Conservation (phyloP, 1,139 yeast genomes). For the Yamadazyma membranifaciens region DNA sequence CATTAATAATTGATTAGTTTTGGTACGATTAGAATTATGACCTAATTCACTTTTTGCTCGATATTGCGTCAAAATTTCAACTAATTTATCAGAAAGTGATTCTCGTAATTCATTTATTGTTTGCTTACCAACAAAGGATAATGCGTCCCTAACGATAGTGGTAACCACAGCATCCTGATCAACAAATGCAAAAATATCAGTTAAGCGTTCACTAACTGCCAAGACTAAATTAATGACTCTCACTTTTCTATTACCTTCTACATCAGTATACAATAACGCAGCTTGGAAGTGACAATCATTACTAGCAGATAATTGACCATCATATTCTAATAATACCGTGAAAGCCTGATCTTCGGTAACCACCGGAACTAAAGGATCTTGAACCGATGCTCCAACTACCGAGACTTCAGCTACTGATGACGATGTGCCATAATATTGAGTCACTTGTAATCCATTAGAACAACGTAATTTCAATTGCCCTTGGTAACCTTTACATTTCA, state of each 20-base stretch:
- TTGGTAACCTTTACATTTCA: slow-evolving; percentile 63
- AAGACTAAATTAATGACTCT: slow-evolving; percentile 81
- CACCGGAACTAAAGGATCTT: slow-evolving; percentile 72
- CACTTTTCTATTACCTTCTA: slow-evolving; percentile 74
- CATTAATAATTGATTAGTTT: slow-evolving; percentile 68
- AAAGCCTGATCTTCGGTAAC: slow-evolving; percentile 65
- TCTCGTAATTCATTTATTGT: slow-evolving; percentile 64
- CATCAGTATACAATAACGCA: slow-evolving; percentile 81
- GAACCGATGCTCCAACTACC: slow-evolving; percentile 34
- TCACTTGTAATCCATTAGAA: slow-evolving; percentile 83
- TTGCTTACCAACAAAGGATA: slow-evolving; percentile 58
- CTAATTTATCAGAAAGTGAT: slow-evolving; percentile 61
- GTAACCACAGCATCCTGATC: slow-evolving; percentile 80
- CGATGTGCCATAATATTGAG: slow-evolving; percentile 66
- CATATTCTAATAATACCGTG: slow-evolving; percentile 72
- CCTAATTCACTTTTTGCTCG: slow-evolving; percentile 55
- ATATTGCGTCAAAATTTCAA: slow-evolving; percentile 76
- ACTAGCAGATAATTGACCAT: slow-evolving; percentile 69
- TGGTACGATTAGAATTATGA: slow-evolving; percentile 43
- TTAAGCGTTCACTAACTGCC: slow-evolving; percentile 73
- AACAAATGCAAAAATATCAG: slow-evolving; percentile 76
- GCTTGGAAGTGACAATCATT: slow-evolving; percentile 90
- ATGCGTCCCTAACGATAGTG: slow-evolving; percentile 70
- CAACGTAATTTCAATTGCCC: slow-evolving; percentile 84
- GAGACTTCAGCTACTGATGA: slow-evolving; percentile 27